Evolutionary conservation across 225 moss, liverwort and hornwort species (phyloP).

Genomic region (Anthoceros angustus): DNA sequence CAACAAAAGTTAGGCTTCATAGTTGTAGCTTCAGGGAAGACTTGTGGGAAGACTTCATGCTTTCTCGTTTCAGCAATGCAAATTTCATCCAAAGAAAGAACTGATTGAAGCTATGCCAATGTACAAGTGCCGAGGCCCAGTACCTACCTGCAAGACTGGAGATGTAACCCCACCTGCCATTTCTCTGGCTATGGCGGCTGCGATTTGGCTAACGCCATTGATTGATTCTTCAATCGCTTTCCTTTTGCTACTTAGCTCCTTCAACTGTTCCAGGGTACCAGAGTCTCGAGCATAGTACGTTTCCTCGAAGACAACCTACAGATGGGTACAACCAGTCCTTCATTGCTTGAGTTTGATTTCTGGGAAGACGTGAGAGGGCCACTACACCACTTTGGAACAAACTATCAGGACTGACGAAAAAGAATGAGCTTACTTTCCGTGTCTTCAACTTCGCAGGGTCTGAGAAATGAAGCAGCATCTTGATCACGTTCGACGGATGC

Average conservation of each 20-base stretch:
- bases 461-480: constrained; percentile 87
- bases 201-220: constrained; percentile 89
- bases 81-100: too few relatives aligned
- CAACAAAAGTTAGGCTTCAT: constrained; percentile 6
- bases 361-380: neutral
- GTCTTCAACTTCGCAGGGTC: constrained; percentile 87
- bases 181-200: constrained; percentile 95
- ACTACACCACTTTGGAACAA: neutral
- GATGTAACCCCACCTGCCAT: constrained; percentile 99
- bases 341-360: neutral
- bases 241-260: constrained; percentile 87
- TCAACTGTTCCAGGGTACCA: constrained; percentile 85
- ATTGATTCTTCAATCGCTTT: constrained; percentile 93
- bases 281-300: constrained; percentile 97
- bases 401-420: neutral
- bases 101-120: too few relatives aligned
- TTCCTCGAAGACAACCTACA: constrained; percentile 74
- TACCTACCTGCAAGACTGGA: constrained; percentile 73
- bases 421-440: constrained; percentile 32
- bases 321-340: neutral
- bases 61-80: too few relatives aligned
- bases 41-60: neutral
- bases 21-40: neutral
- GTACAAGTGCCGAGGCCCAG: neutral
- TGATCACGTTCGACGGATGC: constrained; percentile 33